A percentile compares a stretch with the other conserved stretches of the same genome.
Conservation (phyloP, 768 basidiomycete species). For the Suillus lakei region DNA sequence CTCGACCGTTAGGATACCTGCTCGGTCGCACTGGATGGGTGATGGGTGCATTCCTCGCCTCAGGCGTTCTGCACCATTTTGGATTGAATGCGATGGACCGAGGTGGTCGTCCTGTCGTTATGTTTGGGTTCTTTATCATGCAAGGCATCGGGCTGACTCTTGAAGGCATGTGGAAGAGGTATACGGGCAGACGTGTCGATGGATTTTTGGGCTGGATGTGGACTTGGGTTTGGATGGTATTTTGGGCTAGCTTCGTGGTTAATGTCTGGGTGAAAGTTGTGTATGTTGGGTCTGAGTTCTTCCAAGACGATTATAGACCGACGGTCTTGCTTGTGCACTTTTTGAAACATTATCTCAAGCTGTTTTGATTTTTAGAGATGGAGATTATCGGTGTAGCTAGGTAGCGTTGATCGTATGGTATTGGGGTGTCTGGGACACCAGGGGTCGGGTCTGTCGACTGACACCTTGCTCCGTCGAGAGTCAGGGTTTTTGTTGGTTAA, state of each 20-base stretch:
- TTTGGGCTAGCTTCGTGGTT: slow-evolving; percentile 51
- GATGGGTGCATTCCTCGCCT: slow-evolving; percentile 62
- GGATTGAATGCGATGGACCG: slow-evolving; percentile 63
- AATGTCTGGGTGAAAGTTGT: slow-evolving; percentile 41
- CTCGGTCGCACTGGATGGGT: too few relatives aligned
- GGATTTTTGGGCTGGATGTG: slow-evolving; percentile 58
- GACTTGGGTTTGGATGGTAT: slow-evolving; percentile 50
- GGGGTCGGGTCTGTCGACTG: too few relatives aligned
- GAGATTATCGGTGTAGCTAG: too few relatives aligned
- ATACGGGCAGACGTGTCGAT: slow-evolving; percentile 48
- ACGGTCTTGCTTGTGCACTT: slow-evolving; percentile 13
- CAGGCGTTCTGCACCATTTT: slow-evolving; percentile 62
- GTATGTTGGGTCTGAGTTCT: neutral
- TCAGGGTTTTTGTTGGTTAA: too few relatives aligned
- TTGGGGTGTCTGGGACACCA: too few relatives aligned
- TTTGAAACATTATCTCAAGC: neutral
- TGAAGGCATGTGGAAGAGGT: slow-evolving; percentile 50
- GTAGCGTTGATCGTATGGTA: too few relatives aligned
- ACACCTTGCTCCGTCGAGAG: too few relatives aligned
- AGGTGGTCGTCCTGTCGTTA: slow-evolving; percentile 47
- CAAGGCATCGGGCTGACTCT: slow-evolving; percentile 56
- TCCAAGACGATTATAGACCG: slow-evolving; percentile 6
- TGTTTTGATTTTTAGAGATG: too few relatives aligned
- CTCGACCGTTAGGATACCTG: slow-evolving; percentile 44
- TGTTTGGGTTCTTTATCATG: slow-evolving; percentile 60